Evolutionary conservation across 495 filamentous ascomycete genomes (phyloP).

Genomic region (Podospora bellae-mahoneyi): DNA sequence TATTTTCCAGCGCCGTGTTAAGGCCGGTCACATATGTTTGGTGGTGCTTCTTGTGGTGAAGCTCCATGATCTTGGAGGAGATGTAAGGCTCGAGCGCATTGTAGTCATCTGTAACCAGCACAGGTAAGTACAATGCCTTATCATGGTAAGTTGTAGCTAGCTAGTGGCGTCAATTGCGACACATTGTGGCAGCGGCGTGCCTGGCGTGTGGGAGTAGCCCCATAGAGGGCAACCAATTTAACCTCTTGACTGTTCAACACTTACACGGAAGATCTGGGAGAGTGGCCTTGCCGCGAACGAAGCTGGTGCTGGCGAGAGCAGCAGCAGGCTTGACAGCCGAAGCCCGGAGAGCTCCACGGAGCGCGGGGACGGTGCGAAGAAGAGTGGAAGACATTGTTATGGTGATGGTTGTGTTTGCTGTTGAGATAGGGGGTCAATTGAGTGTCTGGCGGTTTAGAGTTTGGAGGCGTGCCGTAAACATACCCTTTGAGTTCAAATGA

Average conservation of each 20-base stretch:
- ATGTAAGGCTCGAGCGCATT: conserved; percentile 91
- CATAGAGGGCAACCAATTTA: not conserved
- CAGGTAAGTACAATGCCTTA: conserved; percentile 13
- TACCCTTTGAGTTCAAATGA: not conserved
- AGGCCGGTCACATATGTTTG: conserved; percentile 73
- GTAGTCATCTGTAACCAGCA: conserved; percentile 63
- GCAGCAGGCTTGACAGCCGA: conserved; percentile 45
- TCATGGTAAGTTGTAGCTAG: not conserved
- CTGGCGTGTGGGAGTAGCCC: no score
- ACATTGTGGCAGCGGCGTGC: not conserved
- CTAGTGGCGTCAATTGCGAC: not conserved
- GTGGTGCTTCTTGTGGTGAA: conserved; percentile 78
- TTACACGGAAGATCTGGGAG: conserved; percentile 92
- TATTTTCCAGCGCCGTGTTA: conserved; percentile 61
- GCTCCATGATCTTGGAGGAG: conserved; percentile 97
- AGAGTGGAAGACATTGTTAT: conserved; percentile 52
- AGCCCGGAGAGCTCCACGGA: conserved; percentile 44
- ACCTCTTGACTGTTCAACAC: conserved; percentile 25
- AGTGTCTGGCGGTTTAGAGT: not conserved
- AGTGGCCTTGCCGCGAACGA: conserved; percentile 82
- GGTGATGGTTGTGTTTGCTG: conserved; percentile 17
- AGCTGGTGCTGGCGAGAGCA: conserved; percentile 61
- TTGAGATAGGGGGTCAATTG: conserved; percentile 19
- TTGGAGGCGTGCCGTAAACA: not conserved
- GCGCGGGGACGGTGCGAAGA: conserved; percentile 47